Percentiles rank a stretch among this genome's conserved stretches.
phyloP scores from a whole-genome alignment of 2,329 filamentous ascomycete genomes.

The Diaporthe velutina region DNA sequence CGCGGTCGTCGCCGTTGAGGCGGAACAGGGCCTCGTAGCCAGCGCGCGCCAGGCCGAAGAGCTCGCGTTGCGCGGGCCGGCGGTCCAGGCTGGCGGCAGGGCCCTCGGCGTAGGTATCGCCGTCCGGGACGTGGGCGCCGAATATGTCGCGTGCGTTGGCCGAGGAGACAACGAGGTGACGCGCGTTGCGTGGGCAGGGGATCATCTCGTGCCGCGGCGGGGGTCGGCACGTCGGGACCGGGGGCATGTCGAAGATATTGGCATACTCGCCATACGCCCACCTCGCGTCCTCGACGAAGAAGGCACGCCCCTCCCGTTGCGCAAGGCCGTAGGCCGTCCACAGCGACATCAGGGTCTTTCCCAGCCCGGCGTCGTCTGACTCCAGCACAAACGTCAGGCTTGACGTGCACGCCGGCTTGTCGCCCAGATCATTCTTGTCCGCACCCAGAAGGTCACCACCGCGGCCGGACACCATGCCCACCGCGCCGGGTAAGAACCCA shows the following conservation, averaged over 20 bases:
- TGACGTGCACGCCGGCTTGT: conserved; percentile 72
- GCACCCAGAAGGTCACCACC: conserved; percentile 60
- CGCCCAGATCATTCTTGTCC: conserved; percentile 56
- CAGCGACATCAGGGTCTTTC: conserved; percentile 80
- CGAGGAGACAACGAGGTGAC: conserved; percentile 80
- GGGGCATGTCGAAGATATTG: conserved; percentile 78
- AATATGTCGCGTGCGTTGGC: conserved; percentile 76
- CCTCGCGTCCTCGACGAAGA: conserved; percentile 87
- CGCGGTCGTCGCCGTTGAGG: conserved; percentile 74
- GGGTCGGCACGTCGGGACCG: conserved; percentile 74
- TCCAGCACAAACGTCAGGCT: conserved; percentile 86
- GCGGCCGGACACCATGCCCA: conserved; percentile 49
- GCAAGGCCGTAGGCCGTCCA: conserved; percentile 90
- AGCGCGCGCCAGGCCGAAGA: conserved; percentile 76
- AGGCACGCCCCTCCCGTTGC: conserved; percentile 77
- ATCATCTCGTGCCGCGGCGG: conserved; percentile 82
- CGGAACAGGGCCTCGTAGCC: conserved; percentile 83
- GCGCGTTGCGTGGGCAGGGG: conserved; percentile 82
- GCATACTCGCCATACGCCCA: conserved; percentile 86
- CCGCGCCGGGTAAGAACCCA: conserved; percentile 68
- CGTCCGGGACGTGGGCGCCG: conserved; percentile 55
- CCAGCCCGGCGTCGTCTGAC: conserved; percentile 80
- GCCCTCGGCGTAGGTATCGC: conserved; percentile 62
- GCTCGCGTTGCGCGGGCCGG: conserved; percentile 66
- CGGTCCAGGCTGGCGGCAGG: conserved; percentile 62